phyloP scores from a whole-genome alignment of 805 yeast genomes.

The Metschnikowia amazonensis region DNA sequence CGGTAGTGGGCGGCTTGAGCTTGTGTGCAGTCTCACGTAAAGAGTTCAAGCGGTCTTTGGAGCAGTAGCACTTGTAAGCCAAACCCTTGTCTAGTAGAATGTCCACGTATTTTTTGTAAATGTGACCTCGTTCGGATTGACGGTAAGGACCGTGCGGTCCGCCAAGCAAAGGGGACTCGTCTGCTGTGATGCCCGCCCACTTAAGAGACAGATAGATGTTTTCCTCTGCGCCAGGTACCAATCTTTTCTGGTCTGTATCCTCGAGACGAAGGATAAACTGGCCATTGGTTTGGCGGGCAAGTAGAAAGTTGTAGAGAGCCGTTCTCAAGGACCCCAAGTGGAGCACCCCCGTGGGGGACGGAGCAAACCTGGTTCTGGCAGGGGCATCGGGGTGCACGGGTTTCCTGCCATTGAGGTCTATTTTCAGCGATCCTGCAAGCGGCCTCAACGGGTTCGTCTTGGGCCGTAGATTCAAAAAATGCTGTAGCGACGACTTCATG shows the following conservation, averaged over 20 bases:
- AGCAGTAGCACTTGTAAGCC: constrained; percentile 86
- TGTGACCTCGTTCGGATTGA: constrained; percentile 73
- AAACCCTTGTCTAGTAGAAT: constrained; percentile 55
- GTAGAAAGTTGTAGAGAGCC: constrained; percentile 81
- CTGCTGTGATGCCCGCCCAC: constrained; percentile 75
- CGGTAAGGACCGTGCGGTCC: constrained; percentile 69
- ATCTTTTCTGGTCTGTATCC: constrained; percentile 84
- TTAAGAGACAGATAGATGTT: constrained; percentile 68
- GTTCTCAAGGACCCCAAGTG: constrained; percentile 93
- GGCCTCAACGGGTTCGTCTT: constrained; percentile 1
- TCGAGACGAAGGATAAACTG: constrained; percentile 79
- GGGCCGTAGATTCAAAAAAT: constrained; percentile 10
- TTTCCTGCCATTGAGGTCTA: not conserved
- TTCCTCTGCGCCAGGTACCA: constrained; percentile 78
- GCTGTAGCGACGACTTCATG: constrained; percentile 13
- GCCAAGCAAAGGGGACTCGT: constrained; percentile 74
- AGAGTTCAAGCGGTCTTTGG: constrained; percentile 67
- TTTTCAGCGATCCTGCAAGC: not conserved
- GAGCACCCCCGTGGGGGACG: constrained; percentile 95
- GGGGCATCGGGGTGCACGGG: constrained; percentile 46
- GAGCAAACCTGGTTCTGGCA: constrained; percentile 90
- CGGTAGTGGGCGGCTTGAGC: constrained; percentile 84
- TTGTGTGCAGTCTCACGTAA: constrained; percentile 70
- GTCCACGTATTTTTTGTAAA: constrained; percentile 61
- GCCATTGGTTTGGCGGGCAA: constrained; percentile 79